Evolutionary conservation across 495 filamentous ascomycete species (phyloP).

Genomic region (Filosporella fistucella): DNA sequence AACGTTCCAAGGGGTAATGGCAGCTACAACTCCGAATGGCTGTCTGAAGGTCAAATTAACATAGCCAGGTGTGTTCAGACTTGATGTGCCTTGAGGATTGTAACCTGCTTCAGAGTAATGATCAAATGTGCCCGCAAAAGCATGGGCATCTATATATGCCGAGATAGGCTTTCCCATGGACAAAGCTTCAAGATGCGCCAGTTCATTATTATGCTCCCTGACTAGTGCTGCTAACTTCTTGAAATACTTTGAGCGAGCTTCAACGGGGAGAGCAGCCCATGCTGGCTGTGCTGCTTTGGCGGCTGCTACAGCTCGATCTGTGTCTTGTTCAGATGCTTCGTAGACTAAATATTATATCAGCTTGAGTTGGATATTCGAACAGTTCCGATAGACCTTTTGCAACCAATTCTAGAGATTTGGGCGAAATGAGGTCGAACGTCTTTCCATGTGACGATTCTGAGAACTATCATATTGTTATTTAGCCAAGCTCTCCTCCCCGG

Average conservation of each 20-base stretch:
- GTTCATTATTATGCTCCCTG: conserved; percentile 65
- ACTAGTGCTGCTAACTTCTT: conserved; percentile 51
- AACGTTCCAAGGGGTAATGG: conserved; percentile 85
- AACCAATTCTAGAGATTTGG: too few species aligned
- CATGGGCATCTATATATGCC: conserved; percentile 52
- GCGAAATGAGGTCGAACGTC: too few species aligned
- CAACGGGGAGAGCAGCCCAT: conserved; percentile 66
- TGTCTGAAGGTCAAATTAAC: conserved; percentile 77
- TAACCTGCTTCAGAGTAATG: conserved; percentile 49
- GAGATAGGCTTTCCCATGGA: too few species aligned
- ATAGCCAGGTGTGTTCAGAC: too few species aligned
- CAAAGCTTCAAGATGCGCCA: too few species aligned
- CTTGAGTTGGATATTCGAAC: too few species aligned
- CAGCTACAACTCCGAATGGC: conserved; percentile 76
- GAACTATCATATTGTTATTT: too few species aligned
- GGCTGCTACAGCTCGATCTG: conserved; percentile 53
- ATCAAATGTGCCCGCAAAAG: conserved; percentile 65
- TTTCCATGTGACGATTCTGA: too few species aligned
- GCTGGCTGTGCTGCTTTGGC: conserved; percentile 64
- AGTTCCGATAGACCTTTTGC: too few species aligned
- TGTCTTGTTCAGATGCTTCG: conserved; percentile 62
- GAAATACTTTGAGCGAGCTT: conserved; percentile 55
- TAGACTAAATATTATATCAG: too few species aligned
- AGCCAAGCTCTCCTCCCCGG: too few species aligned
- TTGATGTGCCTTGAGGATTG: conserved; percentile 56